Evolutionary conservation across 2,329 filamentous ascomycete genomes (phyloP), one percentile per base, ranked within the genome.

Genomic region (Cladosporium sp.): DNA sequence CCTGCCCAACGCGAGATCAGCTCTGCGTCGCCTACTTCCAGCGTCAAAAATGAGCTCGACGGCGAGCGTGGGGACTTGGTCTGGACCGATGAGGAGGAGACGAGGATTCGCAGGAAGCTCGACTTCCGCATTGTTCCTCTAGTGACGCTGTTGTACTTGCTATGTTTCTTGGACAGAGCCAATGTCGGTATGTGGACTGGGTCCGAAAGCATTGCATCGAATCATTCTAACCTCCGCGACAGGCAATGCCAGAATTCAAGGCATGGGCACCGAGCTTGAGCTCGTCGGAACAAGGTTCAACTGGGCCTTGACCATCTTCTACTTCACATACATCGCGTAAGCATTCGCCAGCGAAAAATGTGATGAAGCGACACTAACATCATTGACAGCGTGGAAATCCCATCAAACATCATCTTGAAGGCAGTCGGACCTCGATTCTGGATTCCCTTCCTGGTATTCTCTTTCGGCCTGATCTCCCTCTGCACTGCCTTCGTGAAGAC

Each of bases 71-170:
- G 7, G n/a, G 43, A 43, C 23, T 25, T 65, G 54, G 51, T 56
- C 16, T 66, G 65, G 65, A 63, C 66, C 1, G 67, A 68, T 30
- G 69, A 67, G 16, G 69, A 71, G 53, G 69, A 71, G n/a, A 85
- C 80, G 68, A 79, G 76, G 64, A 80, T 88, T 0, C 71, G 88
- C 43, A 77, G 83, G 70, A 84, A 84, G 75, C 78, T 85, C 68
- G 83, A 88, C 73, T 76, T 81, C 78, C 78, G 82, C 71, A 80
- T 89, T 25, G 83, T 88, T 53, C 86, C 86, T 0, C 84, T 87
- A 74, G 82, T 88, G 67, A 82, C 85, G 4, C 72, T 88, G 0
- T 80, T 89, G 21, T 88, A 88, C 68, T 76, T 88, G 77, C 77
- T 84, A 14, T 84, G 82, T 61, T 86, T 86, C 75, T 74, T 84